Base-by-base conservation (phyloP, 352 stramenopile species). In the Phytophthora fragariaefolia region DNA sequence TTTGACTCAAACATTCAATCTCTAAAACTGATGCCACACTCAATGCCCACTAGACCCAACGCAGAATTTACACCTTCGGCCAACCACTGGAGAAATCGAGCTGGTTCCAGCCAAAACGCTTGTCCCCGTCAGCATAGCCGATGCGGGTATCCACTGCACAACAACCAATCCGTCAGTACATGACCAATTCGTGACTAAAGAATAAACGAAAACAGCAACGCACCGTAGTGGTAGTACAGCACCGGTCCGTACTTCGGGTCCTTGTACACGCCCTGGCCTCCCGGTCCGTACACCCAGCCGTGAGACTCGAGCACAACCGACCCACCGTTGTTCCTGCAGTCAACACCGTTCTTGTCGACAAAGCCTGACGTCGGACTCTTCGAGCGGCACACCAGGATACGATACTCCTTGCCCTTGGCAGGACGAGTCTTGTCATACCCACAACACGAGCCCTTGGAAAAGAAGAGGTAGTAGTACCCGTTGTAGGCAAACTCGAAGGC, bases 211-310 rank as follows among this genome's bases (percentile, higher is more conserved):
- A 18, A 6, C 7, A 17, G 28, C 24, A 34, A 61, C 67, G 18
- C 42, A 80, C 74, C 74, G 63, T 80, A 78, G 65, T 83, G 73
- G 51, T 80, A 83, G 66, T 83, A 80, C 23, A 79, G 42, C 24
- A 80, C 67, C 13, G 72, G 73, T 13, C 69, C 72, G 34, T 80
- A 63, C 30, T 51, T 74, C 9, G 70, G 64, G 52, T 83, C 73
- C 1, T 80, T 47, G 60, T 76, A 78, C 24, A 82, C 73, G 28
- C 73, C 73, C 50, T 82, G 73, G n/a, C 76, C 73, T 26, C 73
- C 76, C 1, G 76, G 76, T 3, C 69, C 74, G 54, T 79, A 82
- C 20, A 82, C 54, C 17, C 54, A 67, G 24, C 28, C 56, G 32
- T 79, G 71, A 13, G 71, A 80, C 54, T 81, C 63, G 9, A 84